Conservation (phyloP, 148 eudicot genomes). For the Persicaria tinctoria region DNA sequence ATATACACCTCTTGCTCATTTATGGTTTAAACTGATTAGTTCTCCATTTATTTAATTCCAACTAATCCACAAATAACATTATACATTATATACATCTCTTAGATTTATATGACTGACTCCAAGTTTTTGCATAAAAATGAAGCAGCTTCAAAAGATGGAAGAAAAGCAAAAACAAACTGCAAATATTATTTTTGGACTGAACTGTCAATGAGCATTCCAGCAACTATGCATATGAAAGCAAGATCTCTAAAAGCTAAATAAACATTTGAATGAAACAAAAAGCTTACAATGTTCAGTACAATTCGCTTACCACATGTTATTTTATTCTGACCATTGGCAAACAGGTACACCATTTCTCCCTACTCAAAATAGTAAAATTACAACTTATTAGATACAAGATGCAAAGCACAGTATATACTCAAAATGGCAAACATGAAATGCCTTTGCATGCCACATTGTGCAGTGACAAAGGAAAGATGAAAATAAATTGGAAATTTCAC, state of each 20-base stretch:
- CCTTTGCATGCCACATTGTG: background rate
- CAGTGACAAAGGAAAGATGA: background rate
- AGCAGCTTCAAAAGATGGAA: background rate
- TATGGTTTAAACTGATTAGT: background rate
- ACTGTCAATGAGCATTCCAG: background rate
- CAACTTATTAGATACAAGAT: slow-evolving; percentile 7
- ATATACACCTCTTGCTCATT: background rate
- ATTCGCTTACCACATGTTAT: slow-evolving; percentile 73
- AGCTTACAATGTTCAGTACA: slow-evolving; percentile 8
- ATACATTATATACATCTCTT: background rate
- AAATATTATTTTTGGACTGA: background rate
- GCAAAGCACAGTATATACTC: background rate
- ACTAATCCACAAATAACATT: background rate
- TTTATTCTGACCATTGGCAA: slow-evolving; percentile 81
- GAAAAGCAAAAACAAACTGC: background rate
- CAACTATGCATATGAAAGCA: background rate
- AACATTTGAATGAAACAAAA: background rate
- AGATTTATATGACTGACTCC: background rate
- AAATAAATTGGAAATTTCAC: too few relatives aligned
- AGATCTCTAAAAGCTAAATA: background rate
- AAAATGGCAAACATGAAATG: background rate
- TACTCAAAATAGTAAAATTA: slow-evolving; percentile 20
- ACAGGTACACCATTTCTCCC: slow-evolving; percentile 75
- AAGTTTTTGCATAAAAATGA: background rate
- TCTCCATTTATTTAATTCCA: background rate